These are phyloP conservation scores for Neurospora sp. DNA, from an alignment of 495 filamentous ascomycete species.

Conservation along the genomic window DNA sequence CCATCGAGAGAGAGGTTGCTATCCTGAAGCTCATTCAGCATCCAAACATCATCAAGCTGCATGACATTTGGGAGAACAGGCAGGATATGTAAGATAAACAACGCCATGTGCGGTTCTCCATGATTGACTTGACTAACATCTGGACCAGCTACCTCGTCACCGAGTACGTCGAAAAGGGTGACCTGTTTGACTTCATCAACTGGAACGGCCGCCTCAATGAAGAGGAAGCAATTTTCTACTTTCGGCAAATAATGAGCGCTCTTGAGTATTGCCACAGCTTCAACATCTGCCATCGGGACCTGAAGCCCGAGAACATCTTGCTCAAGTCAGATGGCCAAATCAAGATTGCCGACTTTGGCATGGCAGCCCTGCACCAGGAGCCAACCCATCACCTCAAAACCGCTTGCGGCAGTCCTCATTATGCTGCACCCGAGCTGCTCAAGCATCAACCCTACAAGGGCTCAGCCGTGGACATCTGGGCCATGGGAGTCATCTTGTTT, in stretches of 20 bases:
- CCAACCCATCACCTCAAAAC: slow-evolving; percentile 63
- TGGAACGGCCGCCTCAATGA: slow-evolving; percentile 58
- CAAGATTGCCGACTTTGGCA: slow-evolving; percentile 95
- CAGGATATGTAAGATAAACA: slow-evolving; percentile 67
- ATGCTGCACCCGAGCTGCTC: slow-evolving; percentile 87
- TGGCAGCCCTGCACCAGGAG: slow-evolving; percentile 84
- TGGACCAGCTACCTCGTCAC: slow-evolving; percentile 76
- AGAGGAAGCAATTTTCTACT: slow-evolving; percentile 69
- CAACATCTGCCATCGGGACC: slow-evolving; percentile 88
- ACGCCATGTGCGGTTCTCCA: background rate
- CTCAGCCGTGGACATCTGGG: slow-evolving; percentile 84
- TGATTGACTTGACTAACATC: slow-evolving; percentile 13
- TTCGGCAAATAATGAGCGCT: slow-evolving; percentile 88
- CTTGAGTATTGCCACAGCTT: slow-evolving; percentile 87
- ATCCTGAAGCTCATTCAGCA: slow-evolving; percentile 96
- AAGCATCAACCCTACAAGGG: slow-evolving; percentile 63
- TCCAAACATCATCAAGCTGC: slow-evolving; percentile 80
- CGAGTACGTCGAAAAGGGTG: slow-evolving; percentile 87
- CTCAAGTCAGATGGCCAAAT: slow-evolving; percentile 59
- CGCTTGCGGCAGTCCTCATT: slow-evolving; percentile 93
- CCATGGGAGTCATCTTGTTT: slow-evolving; percentile 83
- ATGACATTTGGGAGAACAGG: slow-evolving; percentile 94
- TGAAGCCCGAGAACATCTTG: slow-evolving; percentile 97
- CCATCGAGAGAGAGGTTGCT: slow-evolving; percentile 83
- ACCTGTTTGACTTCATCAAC: slow-evolving; percentile 76